These are phyloP conservation scores for Schizosaccharomyces versatilis DNA, from an alignment of 1,139 yeast species.

Conservation along the genomic window DNA sequence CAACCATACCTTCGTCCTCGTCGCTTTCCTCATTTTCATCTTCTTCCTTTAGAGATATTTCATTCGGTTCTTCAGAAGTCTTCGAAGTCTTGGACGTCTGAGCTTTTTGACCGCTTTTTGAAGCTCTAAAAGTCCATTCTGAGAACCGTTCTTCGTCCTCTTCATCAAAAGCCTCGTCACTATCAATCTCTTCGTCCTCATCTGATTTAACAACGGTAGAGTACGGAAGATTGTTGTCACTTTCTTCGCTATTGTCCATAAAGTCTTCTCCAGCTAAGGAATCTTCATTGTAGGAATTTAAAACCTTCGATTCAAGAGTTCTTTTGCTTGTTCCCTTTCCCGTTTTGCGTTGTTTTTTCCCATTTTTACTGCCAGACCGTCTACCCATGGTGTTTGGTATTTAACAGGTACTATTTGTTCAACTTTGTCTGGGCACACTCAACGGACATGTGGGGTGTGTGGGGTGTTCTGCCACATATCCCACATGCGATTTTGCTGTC, in stretches of 20 bases:
- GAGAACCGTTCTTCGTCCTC: conserved; percentile 12
- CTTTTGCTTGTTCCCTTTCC: neutral
- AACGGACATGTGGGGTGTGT: too few species aligned
- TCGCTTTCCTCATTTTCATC: neutral
- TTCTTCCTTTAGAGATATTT: neutral
- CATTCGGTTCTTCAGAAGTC: neutral
- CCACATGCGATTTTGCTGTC: too few species aligned
- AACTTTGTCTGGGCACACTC: too few species aligned
- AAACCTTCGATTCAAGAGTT: neutral
- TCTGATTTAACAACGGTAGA: conserved; percentile 6
- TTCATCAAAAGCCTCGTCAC: conserved; percentile 13
- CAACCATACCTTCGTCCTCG: conserved; percentile 6
- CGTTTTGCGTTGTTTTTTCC: neutral
- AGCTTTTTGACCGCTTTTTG: conserved; percentile 1
- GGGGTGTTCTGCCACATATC: too few species aligned
- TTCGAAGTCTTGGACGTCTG: neutral
- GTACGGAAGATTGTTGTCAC: neutral
- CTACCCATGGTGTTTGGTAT: neutral
- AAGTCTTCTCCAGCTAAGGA: conserved; percentile 1
- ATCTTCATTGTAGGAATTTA: neutral
- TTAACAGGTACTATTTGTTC: too few species aligned
- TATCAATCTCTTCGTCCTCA: conserved; percentile 13
- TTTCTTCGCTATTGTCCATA: conserved; percentile 5
- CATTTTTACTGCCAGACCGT: too few species aligned
- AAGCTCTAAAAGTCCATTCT: conserved; percentile 10